Evolutionary conservation across 345 rosid species (phyloP), one percentile per base, ranked within the genome.

Genomic region (Lepidium didymum): DNA sequence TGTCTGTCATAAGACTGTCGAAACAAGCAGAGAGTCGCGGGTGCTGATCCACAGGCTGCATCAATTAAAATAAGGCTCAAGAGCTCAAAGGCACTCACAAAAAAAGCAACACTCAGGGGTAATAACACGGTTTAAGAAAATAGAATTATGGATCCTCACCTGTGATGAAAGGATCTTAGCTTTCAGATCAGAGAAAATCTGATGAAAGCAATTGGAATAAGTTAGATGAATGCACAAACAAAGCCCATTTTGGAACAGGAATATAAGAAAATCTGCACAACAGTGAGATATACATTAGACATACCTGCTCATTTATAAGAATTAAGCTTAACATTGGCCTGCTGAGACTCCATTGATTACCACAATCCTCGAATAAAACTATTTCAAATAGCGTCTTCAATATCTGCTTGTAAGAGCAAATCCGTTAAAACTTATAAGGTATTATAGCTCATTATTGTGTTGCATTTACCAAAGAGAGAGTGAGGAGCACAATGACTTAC

Each of bases 291-390:
- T 40, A 38, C 8, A 40, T 38, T 34, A 37, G 18, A 61, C 44
- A 55, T 75, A 88, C 99, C 91, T 94, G 96, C 69, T 91, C 96
- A 72, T 82, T 89, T 38, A 94, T 82, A 67, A 94, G 92, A 78
- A 89, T 86, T 79, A 93, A 81, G 81, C 97, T 88, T 75, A 93
- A 78, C 94, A 93, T 90, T 23, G 98, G 98, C 65, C 98, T 87
- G 84, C 98, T 93, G 58, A 93, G 96, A 81, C 98, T 93, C 98
- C 98, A 93, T 51, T 90, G 97, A 67, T 88, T 93, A 69, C 94
- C 88, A 78, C 97, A 90, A 56, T 93, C 98, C 81, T 93, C 98
- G 53, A 90, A 93, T 50, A 93, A 76, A 62, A 93, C 96, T 54
- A 93, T 88, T 81, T 93, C 98, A 64, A 93, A 90, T 52, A 93